Base-by-base conservation (phyloP, 306 rosid genomes). In the Acacia acuminata region DNA sequence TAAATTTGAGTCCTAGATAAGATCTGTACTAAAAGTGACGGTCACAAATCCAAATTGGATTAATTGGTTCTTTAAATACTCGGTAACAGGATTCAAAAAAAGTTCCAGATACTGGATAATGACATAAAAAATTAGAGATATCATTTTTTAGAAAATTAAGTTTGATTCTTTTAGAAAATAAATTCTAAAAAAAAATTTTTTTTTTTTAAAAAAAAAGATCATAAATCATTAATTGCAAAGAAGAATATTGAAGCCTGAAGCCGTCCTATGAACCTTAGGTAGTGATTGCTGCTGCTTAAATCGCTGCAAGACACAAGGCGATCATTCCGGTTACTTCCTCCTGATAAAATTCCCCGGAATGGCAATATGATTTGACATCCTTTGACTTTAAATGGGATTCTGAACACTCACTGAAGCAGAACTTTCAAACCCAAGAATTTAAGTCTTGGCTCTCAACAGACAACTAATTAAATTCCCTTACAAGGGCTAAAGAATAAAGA, bases 291-390 rank as follows among this genome's bases (percentile, higher is more conserved):
- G 71, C 43, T 78, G 71, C 82, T 82, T 71, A 77, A 78, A 84
- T 68, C 22, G 79, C 63, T 80, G 76, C 86, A 89, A 60, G 82
- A 87, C 84, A 83, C 83, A 82, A 85, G 84, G 84, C 71, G 48
- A 73, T 78, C 83, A 71, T 86, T 86, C 70, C 70, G 84, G 77
- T 32, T 47, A 75, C 79, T 79, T 79, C 64, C 48, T 75, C 82
- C 20, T 63, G 73, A 87, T 84, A 15, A 38, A 13, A 83, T 77
- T 44, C 85, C 61, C 77, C 81, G 47, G 75, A 60, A 60, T 61
- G 42, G 90, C 24, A 81, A 58, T 85, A 79, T 61, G 89, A 87
- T 88, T 68, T 79, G 86, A 79, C 82, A 30, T 27, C 84, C 68
- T 65, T 86, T 82, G 86, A 76, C 89, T 71, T 82, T 87, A 55